Evolutionary conservation across 2,329 filamentous ascomycete genomes (phyloP).

Genomic region (Davidsoniella australis): DNA sequence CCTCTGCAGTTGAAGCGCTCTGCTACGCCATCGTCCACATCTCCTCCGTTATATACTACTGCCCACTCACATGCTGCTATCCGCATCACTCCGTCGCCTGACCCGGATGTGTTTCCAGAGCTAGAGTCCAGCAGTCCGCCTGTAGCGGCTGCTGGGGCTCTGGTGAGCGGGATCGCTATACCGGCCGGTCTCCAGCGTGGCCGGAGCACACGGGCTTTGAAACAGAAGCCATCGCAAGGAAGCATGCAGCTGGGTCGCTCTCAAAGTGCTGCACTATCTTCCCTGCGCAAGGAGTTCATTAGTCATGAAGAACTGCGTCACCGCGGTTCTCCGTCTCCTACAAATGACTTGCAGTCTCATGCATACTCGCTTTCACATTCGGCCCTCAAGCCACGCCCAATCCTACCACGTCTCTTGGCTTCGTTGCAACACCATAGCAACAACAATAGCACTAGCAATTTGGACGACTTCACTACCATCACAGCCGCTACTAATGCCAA

Average conservation of each 20-base stretch:
- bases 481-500: too few relatives aligned
- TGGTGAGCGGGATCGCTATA: neutral
- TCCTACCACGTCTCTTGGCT: conserved; percentile 1
- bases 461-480: too few relatives aligned
- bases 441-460: neutral
- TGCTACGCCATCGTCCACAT: neutral
- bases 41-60: neutral
- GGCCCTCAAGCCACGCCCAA: conserved; percentile 2
- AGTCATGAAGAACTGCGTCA: conserved; percentile 7
- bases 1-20: neutral
- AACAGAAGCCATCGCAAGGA: conserved; percentile 6
- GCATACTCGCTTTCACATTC: neutral
- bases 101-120: conserved; percentile 3
- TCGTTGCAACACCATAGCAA: neutral
- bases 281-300: conserved; percentile 9
- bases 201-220: neutral
- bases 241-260: conserved; percentile 2
- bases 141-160: neutral
- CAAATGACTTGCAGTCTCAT: neutral
- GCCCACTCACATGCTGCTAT: neutral
- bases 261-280: conserved; percentile 5
- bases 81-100: conserved; percentile 7
- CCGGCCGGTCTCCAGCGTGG: conserved; percentile 1
- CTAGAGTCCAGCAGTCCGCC: neutral
- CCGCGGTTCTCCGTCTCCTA: conserved; percentile 5